Evolutionary conservation across 192 early-diverging fungal genomes (phyloP).

Genomic region (Allomyces arbusculus): DNA sequence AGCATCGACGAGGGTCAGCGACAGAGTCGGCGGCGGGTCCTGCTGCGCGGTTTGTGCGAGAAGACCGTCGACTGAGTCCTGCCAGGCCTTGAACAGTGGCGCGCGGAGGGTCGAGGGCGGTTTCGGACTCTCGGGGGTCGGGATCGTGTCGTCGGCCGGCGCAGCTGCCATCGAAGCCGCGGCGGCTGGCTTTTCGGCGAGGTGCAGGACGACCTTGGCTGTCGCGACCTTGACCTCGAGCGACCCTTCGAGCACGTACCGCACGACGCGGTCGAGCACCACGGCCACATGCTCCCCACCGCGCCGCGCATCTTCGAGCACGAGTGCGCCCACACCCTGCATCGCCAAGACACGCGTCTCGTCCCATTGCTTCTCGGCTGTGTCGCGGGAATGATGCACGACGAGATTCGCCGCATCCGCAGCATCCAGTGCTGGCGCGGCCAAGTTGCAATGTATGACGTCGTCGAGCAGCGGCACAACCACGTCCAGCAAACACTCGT

Average conservation of each 20-base stretch:
- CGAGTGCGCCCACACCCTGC: background rate
- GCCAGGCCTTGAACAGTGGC: background rate
- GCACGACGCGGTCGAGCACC: background rate
- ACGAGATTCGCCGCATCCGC: background rate
- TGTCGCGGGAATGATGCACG: constrained; percentile 35
- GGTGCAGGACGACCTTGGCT: background rate
- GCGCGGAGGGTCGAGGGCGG: too few relatives aligned
- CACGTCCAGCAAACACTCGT: background rate
- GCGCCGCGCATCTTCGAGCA: background rate
- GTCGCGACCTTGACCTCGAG: background rate
- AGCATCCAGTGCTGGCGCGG: too few relatives aligned
- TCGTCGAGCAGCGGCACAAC: background rate
- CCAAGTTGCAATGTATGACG: too few relatives aligned
- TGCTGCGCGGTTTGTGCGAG: background rate
- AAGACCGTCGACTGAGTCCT: background rate
- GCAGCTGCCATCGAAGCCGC: background rate
- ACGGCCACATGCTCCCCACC: background rate
- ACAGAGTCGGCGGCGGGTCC: background rate
- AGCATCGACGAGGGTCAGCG: background rate
- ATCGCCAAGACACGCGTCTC: constrained; percentile 64
- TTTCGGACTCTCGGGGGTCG: too few relatives aligned
- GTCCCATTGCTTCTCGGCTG: constrained; percentile 66
- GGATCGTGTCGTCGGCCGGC: background rate
- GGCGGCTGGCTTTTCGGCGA: background rate
- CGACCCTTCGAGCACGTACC: background rate